Percentiles rank a stretch among this genome's conserved stretches.
phyloP scores from a whole-genome alignment of 441 rosid genomes.

The Macaranga tanarius region DNA sequence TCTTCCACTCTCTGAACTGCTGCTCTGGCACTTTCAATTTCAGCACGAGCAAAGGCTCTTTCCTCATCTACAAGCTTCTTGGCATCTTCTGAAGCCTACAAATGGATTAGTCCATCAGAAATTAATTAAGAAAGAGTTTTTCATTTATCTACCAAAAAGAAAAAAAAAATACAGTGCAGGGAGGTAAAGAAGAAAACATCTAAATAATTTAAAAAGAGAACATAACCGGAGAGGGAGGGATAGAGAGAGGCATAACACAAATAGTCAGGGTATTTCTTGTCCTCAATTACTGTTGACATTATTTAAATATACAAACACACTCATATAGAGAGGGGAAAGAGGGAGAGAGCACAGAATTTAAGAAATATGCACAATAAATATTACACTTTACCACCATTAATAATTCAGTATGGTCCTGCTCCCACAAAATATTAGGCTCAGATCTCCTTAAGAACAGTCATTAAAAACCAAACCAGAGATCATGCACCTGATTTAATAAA shows the following conservation, averaged over 20 bases:
- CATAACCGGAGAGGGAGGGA: background rate
- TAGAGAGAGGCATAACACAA: background rate
- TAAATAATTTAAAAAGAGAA: background rate
- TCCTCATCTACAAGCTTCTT: conserved; percentile 94
- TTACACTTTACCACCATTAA: background rate
- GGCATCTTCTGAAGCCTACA: conserved; percentile 97
- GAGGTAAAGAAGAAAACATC: background rate
- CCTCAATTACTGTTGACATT: background rate
- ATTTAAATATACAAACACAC: background rate
- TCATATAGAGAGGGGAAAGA: background rate
- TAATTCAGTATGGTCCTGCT: background rate
- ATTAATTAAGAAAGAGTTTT: background rate
- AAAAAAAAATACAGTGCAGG: background rate
- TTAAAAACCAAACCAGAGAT: background rate
- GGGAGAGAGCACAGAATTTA: background rate
- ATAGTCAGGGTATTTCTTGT: too few species aligned
- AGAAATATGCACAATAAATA: conserved; percentile 4
- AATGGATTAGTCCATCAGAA: conserved; percentile 24
- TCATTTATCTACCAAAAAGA: background rate
- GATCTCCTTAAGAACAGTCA: background rate
- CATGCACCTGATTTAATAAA: background rate
- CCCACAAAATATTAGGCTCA: background rate
- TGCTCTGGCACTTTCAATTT: conserved; percentile 94
- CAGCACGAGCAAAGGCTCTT: conserved; percentile 90
- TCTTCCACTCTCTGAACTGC: conserved; percentile 98